Percentiles rank a stretch among this genome's conserved stretches.
Conservation (phyloP, 2,329 filamentous ascomycete species). For the Clonostachys solani region DNA sequence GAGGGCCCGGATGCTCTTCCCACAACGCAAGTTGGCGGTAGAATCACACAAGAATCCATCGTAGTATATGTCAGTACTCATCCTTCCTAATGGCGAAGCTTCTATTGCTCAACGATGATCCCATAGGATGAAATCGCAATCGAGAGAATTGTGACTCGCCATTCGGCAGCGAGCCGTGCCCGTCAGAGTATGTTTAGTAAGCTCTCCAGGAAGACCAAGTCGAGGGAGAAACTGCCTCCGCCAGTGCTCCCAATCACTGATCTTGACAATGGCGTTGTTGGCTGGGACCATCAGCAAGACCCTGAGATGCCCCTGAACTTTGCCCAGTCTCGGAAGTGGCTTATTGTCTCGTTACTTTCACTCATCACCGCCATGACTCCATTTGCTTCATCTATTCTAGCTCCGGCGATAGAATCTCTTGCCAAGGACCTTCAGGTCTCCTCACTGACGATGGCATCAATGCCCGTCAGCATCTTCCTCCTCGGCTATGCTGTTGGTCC, state of each 20-base stretch:
- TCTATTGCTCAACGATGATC: too few relatives aligned
- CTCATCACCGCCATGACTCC: slow-evolving; percentile 62
- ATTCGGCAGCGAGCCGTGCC: too few relatives aligned
- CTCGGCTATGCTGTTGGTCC: slow-evolving; percentile 56
- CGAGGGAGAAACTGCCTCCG: slow-evolving; percentile 19
- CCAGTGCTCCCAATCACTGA: slow-evolving; percentile 40
- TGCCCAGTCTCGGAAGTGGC: slow-evolving; percentile 49
- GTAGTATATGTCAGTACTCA: too few relatives aligned
- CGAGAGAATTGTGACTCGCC: too few relatives aligned
- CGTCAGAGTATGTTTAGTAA: too few relatives aligned
- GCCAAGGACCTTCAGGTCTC: slow-evolving; percentile 13
- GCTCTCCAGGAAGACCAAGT: neutral
- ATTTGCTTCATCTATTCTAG: slow-evolving; percentile 58
- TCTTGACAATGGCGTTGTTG: slow-evolving; percentile 48
- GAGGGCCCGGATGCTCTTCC: too few relatives aligned
- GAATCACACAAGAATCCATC: too few relatives aligned
- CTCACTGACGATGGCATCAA: slow-evolving; percentile 29
- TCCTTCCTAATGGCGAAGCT: too few relatives aligned
- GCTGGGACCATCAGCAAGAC: slow-evolving; percentile 56
- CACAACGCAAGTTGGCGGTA: too few relatives aligned
- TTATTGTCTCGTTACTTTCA: slow-evolving; percentile 49
- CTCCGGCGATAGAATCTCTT: slow-evolving; percentile 42
- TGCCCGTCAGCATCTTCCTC: slow-evolving; percentile 59
- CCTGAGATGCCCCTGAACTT: slow-evolving; percentile 58
- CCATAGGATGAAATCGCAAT: too few relatives aligned